Evolutionary conservation across 1,284 basidiomycete species (phyloP).

Genomic region (Boletus mariae): DNA sequence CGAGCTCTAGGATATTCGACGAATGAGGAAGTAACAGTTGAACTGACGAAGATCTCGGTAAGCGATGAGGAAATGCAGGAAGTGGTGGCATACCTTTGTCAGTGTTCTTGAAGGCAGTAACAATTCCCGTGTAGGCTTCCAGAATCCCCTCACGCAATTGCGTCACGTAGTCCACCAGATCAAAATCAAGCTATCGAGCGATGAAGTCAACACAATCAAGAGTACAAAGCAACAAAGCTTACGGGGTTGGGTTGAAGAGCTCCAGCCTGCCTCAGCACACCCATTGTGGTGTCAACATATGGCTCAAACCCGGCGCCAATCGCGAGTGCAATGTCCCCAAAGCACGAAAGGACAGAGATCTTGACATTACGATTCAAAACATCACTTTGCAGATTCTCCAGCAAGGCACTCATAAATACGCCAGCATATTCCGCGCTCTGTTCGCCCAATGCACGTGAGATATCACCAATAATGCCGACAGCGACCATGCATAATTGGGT

Average conservation of each 20-base stretch:
- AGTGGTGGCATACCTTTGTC: conserved; percentile 57
- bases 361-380: conserved; percentile 93
- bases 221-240: conserved; percentile 30
- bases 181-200: conserved; percentile 69
- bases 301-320: conserved; percentile 87
- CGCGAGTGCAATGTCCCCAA: conserved; percentile 96
- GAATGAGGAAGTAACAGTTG: conserved; percentile 73
- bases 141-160: conserved; percentile 92
- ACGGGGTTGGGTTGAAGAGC: conserved; percentile 82
- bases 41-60: conserved; percentile 37
- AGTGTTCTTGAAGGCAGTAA: conserved; percentile 85
- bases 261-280: conserved; percentile 88
- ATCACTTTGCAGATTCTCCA: conserved; percentile 91
- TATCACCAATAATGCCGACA: conserved; percentile 93
- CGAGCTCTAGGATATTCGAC: conserved; percentile 75
- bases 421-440: conserved; percentile 79
- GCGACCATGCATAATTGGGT: conserved; percentile 94
- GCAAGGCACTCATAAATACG: conserved; percentile 86
- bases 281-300: conserved; percentile 88
- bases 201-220: conserved; percentile 3
- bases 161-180: conserved; percentile 90
- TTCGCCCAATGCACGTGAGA: conserved; percentile 89
- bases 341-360: conserved; percentile 91
- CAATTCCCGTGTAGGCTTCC: conserved; percentile 95
- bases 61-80: background rate